These are phyloP conservation scores for Fusarium sp. DNA, from an alignment of 2,329 filamentous ascomycete genomes.

Conservation along the genomic window DNA sequence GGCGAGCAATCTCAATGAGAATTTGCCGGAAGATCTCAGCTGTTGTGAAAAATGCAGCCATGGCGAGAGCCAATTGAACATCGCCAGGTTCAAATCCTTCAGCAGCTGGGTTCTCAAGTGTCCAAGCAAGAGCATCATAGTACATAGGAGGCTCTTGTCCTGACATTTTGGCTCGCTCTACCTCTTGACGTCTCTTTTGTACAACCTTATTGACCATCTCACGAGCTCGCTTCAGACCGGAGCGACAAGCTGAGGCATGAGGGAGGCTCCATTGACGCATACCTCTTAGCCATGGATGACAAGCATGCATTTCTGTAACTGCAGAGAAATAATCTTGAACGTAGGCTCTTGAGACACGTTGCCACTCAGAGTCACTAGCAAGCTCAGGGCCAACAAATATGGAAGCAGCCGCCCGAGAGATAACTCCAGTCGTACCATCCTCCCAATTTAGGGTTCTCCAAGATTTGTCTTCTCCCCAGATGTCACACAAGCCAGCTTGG, in stretches of 20 bases:
- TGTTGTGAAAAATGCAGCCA: constrained; percentile 1
- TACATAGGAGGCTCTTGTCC: not conserved
- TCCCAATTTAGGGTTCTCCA: not conserved
- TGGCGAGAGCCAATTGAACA: not conserved
- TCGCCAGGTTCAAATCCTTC: not conserved
- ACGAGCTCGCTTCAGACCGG: not conserved
- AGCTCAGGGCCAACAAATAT: not conserved
- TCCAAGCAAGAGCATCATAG: constrained; percentile 7
- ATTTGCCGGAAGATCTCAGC: not conserved
- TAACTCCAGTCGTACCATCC: not conserved
- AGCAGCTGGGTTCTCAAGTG: not conserved
- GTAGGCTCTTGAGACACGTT: not conserved
- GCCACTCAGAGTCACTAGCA: not conserved
- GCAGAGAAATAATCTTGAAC: not conserved
- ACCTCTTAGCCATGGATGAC: not conserved
- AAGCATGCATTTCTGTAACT: not conserved
- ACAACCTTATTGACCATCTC: not conserved
- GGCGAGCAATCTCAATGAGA: not conserved
- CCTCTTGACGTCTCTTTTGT: not conserved
- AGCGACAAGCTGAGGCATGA: not conserved
- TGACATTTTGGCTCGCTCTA: fast-evolving
- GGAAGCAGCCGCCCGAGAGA: not conserved
- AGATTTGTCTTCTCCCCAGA: not conserved
- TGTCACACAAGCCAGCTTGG: fast-evolving
- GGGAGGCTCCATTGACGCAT: not conserved